A percentile compares a stretch with the other conserved stretches of the same genome.
Evolutionary conservation across 1,284 basidiomycete species (phyloP).

Genomic region (Garcileccinum viscosum): DNA sequence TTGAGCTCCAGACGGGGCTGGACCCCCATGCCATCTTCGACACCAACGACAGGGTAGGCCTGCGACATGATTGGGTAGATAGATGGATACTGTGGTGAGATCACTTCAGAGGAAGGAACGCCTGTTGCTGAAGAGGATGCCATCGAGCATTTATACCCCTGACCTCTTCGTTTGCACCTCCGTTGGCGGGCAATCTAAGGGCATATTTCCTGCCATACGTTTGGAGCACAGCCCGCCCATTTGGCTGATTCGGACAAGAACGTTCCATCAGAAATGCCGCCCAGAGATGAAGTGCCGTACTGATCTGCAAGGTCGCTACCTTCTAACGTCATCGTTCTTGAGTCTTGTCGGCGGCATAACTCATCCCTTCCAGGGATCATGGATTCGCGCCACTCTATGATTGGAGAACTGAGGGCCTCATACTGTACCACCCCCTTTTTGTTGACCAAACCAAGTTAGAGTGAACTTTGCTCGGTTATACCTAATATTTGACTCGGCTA

Average conservation of each 20-base stretch:
- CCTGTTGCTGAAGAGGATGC: background rate
- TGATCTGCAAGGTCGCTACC: too few relatives aligned
- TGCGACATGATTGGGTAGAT: constrained; percentile 12
- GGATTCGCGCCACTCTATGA: too few relatives aligned
- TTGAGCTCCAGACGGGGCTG: constrained; percentile 23
- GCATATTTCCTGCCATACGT: background rate
- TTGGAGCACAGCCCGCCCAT: background rate
- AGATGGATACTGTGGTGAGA: background rate
- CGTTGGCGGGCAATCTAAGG: background rate
- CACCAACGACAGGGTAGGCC: constrained; percentile 13
- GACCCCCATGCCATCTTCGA: background rate
- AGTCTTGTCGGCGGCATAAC: too few relatives aligned
- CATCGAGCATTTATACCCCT: constrained; percentile 11
- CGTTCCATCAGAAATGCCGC: background rate
- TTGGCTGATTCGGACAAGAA: background rate
- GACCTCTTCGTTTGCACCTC: background rate
- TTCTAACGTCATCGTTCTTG: too few relatives aligned
- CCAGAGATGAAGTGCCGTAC: background rate
- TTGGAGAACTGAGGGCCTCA: too few relatives aligned
- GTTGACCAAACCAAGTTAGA: too few relatives aligned
- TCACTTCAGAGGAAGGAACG: background rate
- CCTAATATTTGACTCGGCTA: too few relatives aligned
- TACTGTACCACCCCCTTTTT: too few relatives aligned
- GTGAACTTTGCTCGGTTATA: too few relatives aligned
- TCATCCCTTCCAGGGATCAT: too few relatives aligned